Conservation (phyloP, 1,284 basidiomycete genomes). For the Apiotrichum domesticum region DNA sequence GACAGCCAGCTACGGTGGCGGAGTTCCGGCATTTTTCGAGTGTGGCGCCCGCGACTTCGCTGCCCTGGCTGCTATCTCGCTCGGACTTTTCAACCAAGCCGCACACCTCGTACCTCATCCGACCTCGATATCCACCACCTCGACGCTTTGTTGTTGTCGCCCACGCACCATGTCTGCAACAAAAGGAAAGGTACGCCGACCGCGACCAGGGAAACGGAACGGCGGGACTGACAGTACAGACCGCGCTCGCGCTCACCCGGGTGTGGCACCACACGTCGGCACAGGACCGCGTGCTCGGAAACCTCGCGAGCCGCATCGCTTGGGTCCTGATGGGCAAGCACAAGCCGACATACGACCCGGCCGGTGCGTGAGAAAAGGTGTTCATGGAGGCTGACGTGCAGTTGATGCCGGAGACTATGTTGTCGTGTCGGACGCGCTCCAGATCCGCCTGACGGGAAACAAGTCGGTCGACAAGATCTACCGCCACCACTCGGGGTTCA, state of each 20-base stretch:
- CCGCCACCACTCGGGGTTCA: constrained; percentile 84
- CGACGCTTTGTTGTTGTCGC: neutral
- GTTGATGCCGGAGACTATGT: constrained; percentile 98
- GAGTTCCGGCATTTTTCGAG: constrained; percentile 1
- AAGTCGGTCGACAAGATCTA: constrained; percentile 86
- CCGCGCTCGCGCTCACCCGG: constrained; percentile 83
- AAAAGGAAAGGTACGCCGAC: constrained; percentile 32
- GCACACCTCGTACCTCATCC: neutral
- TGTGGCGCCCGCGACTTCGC: neutral
- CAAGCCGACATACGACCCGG: constrained; percentile 93
- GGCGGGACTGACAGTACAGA: constrained; percentile 52
- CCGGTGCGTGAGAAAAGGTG: constrained; percentile 53
- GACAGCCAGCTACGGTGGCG: neutral
- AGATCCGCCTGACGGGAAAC: constrained; percentile 80
- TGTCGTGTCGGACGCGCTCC: constrained; percentile 82
- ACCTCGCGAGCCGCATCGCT: constrained; percentile 88
- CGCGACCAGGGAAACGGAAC: neutral
- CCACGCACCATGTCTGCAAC: constrained; percentile 16
- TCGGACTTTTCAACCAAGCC: neutral
- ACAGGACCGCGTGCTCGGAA: constrained; percentile 79
- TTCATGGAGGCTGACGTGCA: constrained; percentile 35
- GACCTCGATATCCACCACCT: neutral
- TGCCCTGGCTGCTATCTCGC: too few species aligned
- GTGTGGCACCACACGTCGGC: constrained; percentile 97
- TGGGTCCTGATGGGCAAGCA: constrained; percentile 98